A percentile compares a stretch with the other conserved stretches of the same genome.
Evolutionary conservation across 331 rosid species (phyloP).

Genomic region (Quercus tomentella): DNA sequence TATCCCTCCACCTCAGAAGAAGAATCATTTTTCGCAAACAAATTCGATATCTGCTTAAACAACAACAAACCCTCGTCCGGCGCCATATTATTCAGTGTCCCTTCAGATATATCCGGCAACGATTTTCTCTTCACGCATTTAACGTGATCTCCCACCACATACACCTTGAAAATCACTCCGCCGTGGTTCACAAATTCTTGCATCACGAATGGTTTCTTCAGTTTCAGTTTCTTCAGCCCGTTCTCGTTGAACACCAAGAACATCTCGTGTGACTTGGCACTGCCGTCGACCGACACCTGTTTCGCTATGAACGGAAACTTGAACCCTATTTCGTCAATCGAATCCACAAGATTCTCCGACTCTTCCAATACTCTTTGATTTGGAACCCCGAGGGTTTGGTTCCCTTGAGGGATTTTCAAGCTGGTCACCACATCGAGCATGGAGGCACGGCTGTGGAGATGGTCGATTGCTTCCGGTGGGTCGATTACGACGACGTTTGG

Average conservation of each 20-base stretch:
- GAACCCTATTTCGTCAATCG: conserved; percentile 8
- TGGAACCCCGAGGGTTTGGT: conserved; percentile 28
- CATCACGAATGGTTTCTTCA: conserved; percentile 39
- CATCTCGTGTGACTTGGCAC: conserved; percentile 44
- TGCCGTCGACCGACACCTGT: conserved; percentile 45
- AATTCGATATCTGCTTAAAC: conserved; percentile 46
- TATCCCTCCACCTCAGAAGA: too few species aligned
- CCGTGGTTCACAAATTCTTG: conserved; percentile 78
- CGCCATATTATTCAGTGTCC: conserved; percentile 3
- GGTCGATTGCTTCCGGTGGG: conserved; percentile 38
- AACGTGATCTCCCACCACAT: conserved; percentile 49
- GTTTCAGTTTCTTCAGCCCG: conserved; percentile 19
- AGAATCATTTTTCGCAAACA: neutral
- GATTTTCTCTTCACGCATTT: conserved; percentile 63
- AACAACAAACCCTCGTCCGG: conserved; percentile 23
- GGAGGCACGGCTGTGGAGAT: conserved; percentile 50
- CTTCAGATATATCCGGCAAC: conserved; percentile 37
- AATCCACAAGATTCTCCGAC: neutral
- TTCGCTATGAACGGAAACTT: conserved; percentile 54
- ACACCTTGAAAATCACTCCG: conserved; percentile 66
- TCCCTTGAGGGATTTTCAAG: neutral
- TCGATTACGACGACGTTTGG: conserved; percentile 46
- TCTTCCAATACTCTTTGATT: conserved; percentile 30
- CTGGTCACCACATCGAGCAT: conserved; percentile 48
- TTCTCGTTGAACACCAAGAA: conserved; percentile 35